Evolutionary conservation across 306 rosid species (phyloP), one percentile per base, ranked within the genome.

Genomic region (Casuarina glauca): DNA sequence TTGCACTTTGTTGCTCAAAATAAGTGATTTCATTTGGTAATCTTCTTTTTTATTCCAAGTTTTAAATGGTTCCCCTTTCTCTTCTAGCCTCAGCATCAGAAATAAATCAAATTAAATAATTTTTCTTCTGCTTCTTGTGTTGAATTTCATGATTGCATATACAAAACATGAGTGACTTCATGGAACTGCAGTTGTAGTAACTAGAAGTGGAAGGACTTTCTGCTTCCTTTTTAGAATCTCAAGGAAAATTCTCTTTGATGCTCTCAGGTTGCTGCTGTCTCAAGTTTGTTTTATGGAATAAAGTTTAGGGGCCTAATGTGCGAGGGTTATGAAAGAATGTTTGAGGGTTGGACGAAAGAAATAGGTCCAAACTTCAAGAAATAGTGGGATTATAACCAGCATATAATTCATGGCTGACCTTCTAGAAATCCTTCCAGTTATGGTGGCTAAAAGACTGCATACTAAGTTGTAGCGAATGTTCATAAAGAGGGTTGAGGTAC

Each of bases 61-160:
- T 36, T 68, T 9, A 32, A 6, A 46, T 41, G 78, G 44, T 20
- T 70, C 39, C 3, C 42, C 17, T 70, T 70, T 35, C 19, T 45
- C 39, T 69, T 67, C 39, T 76, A 57, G 63, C 45, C 74, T n/a
- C 48, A n/a, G 41, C 35, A 54, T 20, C 39, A 55, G 43, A 46
- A 46, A 55, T 61, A 48, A 19, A 20, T 6, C 32, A 26, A 36
- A 67, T 72, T 54, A 36, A 12, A 63, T 12, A 49, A n/a, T 1
- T 19, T 32, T 42, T 13, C 13, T 43, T 68, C 46, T 46, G 42
- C n/a, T 72, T 3, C 9, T 35, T 17, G 51, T 73, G 49, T 41
- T 79, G 66, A 57, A 41, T 62, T 20, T 70, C 74, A 19, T 46
- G 55, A 70, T 45, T 4, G 53, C 10, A 10, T 32, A 9, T 3